Percentiles rank a stretch among this genome's conserved stretches.
These are phyloP conservation scores for Candida railenensis DNA, from an alignment of 805 yeast genomes.

Conservation along the genomic window DNA sequence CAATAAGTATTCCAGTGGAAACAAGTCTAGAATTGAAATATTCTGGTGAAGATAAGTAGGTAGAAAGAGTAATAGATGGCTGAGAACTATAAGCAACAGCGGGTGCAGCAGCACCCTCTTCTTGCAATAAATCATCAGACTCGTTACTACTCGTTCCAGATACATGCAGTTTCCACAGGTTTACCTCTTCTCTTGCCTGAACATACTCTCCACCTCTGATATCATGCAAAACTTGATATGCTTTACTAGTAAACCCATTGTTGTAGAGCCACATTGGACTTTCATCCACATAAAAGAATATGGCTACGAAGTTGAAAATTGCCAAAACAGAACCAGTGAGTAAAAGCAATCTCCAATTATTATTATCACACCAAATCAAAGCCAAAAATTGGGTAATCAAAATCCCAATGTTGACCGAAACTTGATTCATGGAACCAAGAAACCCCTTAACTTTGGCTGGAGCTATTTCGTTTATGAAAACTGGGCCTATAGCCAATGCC, in stretches of 20 bases:
- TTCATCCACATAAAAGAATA: constrained; percentile 52
- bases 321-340: constrained; percentile 61
- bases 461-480: constrained; percentile 76
- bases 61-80: constrained; percentile 23
- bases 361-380: constrained; percentile 59
- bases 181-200: constrained; percentile 34
- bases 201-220: constrained; percentile 41
- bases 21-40: constrained; percentile 61
- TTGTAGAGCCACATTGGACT: constrained; percentile 80
- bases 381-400: constrained; percentile 77
- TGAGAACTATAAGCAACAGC: background rate
- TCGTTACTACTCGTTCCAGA: constrained; percentile 6
- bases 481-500: constrained; percentile 80
- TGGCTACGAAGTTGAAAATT: constrained; percentile 41
- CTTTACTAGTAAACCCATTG: constrained; percentile 45
- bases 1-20: constrained; percentile 69
- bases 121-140: constrained; percentile 10
- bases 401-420: constrained; percentile 82
- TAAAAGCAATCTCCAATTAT: constrained; percentile 72
- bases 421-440: constrained; percentile 88
- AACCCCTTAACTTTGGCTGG: constrained; percentile 70
- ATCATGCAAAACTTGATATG: constrained; percentile 33
- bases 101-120: constrained; percentile 10
- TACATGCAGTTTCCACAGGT: constrained; percentile 27
- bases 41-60: constrained; percentile 50